Evolutionary conservation across 257 asterid genomes (phyloP), one percentile per base, ranked within the genome.

Genomic region (Fraxinus quadrangulata): DNA sequence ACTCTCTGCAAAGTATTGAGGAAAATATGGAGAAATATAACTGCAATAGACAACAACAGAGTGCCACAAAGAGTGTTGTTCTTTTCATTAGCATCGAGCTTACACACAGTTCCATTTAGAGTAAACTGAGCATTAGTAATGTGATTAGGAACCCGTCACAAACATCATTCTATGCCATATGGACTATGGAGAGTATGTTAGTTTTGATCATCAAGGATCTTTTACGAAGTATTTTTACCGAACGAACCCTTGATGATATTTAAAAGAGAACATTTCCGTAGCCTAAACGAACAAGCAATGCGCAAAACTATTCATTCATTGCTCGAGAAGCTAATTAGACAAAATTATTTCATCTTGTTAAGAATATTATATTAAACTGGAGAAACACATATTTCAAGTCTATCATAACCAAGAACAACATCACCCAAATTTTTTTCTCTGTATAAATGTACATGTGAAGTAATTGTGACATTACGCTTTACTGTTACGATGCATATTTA

Each of bases 351-450:
- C 36, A 33, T 33, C 36, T 33, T 33, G 36, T 3, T 33, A 33
- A 13, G 17, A 33, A 33, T 33, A 31, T 31, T 31, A 31, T 31
- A 31, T 31, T 21, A 28, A 31, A 39, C 8, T 36, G 24, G 17
- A n/a, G 4, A 47, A 11, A 23, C 84, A 67, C 73, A 92, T 51
- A 83, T 89, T 49, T 88, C 28, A 39, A 83, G 37, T 19, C 95
- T 86, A 34, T 92, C 94, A 70, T 87, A 92, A 16, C 97, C 97
- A 68, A 94, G 96, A 86, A 90, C 93, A 75, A 92, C 51, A 81
- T 94, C 97, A 17, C 23, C 88, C 36, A 90, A 70, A 54, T 85
- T 90, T 10, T 33, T 33, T 5, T 3, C 3, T 33, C 0, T 3
- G 4, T 33, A 33, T 1, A 33, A 30, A 30, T 30, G 2, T 30